Evolutionary conservation across 768 basidiomycete species (phyloP).

Genomic region (Hygrophorus pudorinus): DNA sequence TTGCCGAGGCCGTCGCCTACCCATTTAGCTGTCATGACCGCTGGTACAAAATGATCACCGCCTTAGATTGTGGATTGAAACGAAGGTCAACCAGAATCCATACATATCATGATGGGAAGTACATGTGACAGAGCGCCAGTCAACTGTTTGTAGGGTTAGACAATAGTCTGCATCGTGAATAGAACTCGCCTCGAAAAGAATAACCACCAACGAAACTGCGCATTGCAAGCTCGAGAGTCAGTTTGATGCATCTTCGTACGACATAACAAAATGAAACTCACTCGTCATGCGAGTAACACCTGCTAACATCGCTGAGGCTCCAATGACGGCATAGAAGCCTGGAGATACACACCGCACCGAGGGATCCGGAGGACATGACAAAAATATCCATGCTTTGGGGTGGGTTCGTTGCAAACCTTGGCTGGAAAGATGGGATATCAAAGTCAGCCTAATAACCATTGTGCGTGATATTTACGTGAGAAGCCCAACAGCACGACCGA

Average conservation of each 20-base stretch:
- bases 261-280: slow-evolving; percentile 20
- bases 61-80: too few relatives aligned
- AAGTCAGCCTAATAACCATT: not conserved
- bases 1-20: slow-evolving; percentile 62
- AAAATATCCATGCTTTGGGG: slow-evolving; percentile 59
- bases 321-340: slow-evolving; percentile 70
- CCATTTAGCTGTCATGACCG: slow-evolving; percentile 67
- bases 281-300: slow-evolving; percentile 74
- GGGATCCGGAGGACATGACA: slow-evolving; percentile 63
- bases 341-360: slow-evolving; percentile 61
- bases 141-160: slow-evolving; percentile 29
- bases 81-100: too few relatives aligned
- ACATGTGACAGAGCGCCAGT: slow-evolving; percentile 74
- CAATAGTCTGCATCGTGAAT: not conserved
- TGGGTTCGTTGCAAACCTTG: slow-evolving; percentile 60
- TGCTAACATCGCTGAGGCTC: slow-evolving; percentile 66
- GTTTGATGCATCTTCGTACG: not conserved
- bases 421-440: slow-evolving; percentile 23
- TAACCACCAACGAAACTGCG: slow-evolving; percentile 73
- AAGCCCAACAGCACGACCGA: slow-evolving; percentile 63
- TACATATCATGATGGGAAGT: slow-evolving; percentile 69
- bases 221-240: slow-evolving; percentile 4
- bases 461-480: slow-evolving; percentile 37
- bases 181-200: slow-evolving; percentile 53
- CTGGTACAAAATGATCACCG: too few relatives aligned